Percentiles rank a stretch among this genome's conserved stretches.
These are phyloP conservation scores for Phialophora macrospora DNA, from an alignment of 2,329 filamentous ascomycete genomes.

Conservation along the genomic window DNA sequence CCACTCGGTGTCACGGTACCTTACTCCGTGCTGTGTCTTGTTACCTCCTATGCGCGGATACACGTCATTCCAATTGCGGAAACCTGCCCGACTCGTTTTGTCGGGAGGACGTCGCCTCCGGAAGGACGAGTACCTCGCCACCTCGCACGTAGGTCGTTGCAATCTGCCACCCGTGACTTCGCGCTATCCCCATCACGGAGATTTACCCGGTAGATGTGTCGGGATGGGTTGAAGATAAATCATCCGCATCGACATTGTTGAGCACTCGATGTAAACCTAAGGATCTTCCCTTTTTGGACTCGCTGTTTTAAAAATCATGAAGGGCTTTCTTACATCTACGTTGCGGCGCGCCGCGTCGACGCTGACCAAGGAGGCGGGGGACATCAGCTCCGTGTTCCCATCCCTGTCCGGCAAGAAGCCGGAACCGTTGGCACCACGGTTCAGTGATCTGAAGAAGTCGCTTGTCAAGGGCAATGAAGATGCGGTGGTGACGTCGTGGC, in stretches of 20 bases:
- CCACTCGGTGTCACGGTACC: too few relatives aligned
- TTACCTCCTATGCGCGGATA: too few relatives aligned
- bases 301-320: background rate
- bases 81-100: too few relatives aligned
- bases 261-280: background rate
- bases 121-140: too few relatives aligned
- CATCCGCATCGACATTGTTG: background rate
- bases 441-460: constrained; percentile 47
- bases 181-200: constrained; percentile 16
- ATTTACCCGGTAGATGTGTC: constrained; percentile 14
- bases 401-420: constrained; percentile 52
- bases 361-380: constrained; percentile 51
- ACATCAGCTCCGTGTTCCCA: constrained; percentile 57
- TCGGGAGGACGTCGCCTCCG: too few relatives aligned
- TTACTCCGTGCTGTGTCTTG: too few relatives aligned
- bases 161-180: background rate
- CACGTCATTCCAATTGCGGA: too few relatives aligned
- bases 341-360: constrained; percentile 39
- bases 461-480: constrained; percentile 50
- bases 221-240: constrained; percentile 26
- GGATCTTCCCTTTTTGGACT: background rate
- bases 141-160: too few relatives aligned
- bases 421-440: constrained; percentile 50
- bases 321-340: background rate
- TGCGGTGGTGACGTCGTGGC: constrained; percentile 49